These are phyloP conservation scores for Sclerotinia glacialis DNA, from an alignment of 2,329 filamentous ascomycete genomes.

Conservation along the genomic window DNA sequence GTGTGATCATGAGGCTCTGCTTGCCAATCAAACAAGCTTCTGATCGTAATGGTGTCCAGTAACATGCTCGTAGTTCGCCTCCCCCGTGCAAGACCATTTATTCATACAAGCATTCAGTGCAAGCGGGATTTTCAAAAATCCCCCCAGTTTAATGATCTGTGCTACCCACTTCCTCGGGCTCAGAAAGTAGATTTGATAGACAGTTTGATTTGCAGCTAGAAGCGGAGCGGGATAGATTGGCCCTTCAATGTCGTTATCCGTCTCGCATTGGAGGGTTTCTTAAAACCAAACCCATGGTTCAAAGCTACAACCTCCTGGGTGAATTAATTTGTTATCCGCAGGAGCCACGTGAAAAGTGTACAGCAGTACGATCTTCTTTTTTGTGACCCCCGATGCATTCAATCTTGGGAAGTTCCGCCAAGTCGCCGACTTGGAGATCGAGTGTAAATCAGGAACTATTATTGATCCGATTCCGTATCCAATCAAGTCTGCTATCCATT, in stretches of 20 bases:
- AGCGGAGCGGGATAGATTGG: slow-evolving; percentile 10
- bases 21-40: not conserved
- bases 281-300: slow-evolving; percentile 9
- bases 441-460: slow-evolving; percentile 8
- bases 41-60: slow-evolving; percentile 16
- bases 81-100: slow-evolving; percentile 8
- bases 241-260: slow-evolving; percentile 20
- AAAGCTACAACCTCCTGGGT: slow-evolving; percentile 6
- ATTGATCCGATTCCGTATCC: slow-evolving; percentile 8
- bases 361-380: not conserved
- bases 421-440: slow-evolving; percentile 22
- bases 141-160: slow-evolving; percentile 9
- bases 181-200: slow-evolving; percentile 11
- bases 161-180: slow-evolving; percentile 15
- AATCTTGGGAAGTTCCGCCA: slow-evolving; percentile 15
- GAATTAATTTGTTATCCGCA: slow-evolving; percentile 12
- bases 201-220: slow-evolving; percentile 1
- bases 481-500: not conserved
- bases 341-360: slow-evolving; percentile 9
- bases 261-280: slow-evolving; percentile 7
- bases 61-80: not conserved
- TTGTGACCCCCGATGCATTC: slow-evolving; percentile 17
- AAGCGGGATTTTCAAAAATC: not conserved
- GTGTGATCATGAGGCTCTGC: slow-evolving; percentile 17
- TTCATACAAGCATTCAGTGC: not conserved